Base-by-base conservation (phyloP, 495 filamentous ascomycete species). In the Penicillium nucicola region DNA sequence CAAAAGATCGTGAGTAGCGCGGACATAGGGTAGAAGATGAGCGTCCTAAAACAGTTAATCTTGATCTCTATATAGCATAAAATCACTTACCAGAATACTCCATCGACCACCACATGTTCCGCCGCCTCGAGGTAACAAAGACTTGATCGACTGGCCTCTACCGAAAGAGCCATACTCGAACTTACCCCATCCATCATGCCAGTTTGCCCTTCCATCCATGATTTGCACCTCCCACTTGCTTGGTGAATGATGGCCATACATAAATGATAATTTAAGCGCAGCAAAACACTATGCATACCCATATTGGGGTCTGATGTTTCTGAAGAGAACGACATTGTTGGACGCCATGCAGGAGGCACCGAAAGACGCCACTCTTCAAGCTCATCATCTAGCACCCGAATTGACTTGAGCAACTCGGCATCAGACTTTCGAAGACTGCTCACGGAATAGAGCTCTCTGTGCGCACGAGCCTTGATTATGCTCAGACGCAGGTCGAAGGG, bases 11-110 rank as follows among this genome's bases (percentile, higher is more conserved):
- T 65, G 25, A 77, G 62, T 17, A 78, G 61, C 22, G 77, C 76
- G 15, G 77, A 76, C 53, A 79, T 75, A 31, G 77, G 77, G 47
- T 80, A 80, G 57, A 78, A 78, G 13, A 79, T 65, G 0, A 78
- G 51, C 10, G 67, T 69, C 70, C 74, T 78, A 38, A 3, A 31
- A 36, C 2, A 28, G 19, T 56, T 45, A 57, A 43, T 17, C 38
- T 23, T 13, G 13, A 17, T 4, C 18, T 45, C 1, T 4, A 9
- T 13, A 34, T 3, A 19, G 11, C 11, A 25, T 25, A 14, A 40
- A 13, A 30, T 14, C 5, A 53, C 65, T 35, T 56, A 78, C 77
- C 76, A 80, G 42, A 77, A 78, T 1, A 75, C 66, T 18, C 75
- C 72, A 0, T 69, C 69, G 1, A 70, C 56, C 6, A 80, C 55